Base-by-base conservation (phyloP, 306 rosid species). In the Purshia tridentata region DNA sequence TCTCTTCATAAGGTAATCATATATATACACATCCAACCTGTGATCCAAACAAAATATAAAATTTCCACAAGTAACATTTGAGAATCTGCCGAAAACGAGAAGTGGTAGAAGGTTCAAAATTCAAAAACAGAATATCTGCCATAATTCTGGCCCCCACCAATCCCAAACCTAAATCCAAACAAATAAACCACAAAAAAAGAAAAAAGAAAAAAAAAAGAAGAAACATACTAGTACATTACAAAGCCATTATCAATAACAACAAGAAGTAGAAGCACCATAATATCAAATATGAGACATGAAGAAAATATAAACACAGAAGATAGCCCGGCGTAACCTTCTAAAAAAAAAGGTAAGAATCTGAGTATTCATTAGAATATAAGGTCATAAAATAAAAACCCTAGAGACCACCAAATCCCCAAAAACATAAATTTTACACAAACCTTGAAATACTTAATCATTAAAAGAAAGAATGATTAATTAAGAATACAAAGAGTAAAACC, bases 1-100 rank as follows among this genome's bases (percentile, higher is more conserved):
- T 76, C 83, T 89, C 87, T 89, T 90, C 87, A 68, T 16, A 58
- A 93, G 78, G 80, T 93, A 87, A 70, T 89, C 89, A 4, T 84
- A 81, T 72, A 93, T 90, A 39, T 86, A 89, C 44, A 80, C 81
- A 67, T 93, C 97, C 81, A 93, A 71, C 97, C 98, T 93, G 78
- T 41, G 57, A 51, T 67, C 74, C 79, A 76, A 54, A 14, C n/a
- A 16, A 44, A 44, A 59, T 69, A 60, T 53, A 72, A 37, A 11
- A 6, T 47, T 1, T 22, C 18, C 13, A 56, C 59, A 19, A 49
- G 41, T 47, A 57, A 44, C 56, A n/a, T 41, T 5, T 7, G 45
- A 51, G 67, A 50, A 75, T 69, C 16, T 37, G 46, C 10, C 49
- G 12, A 42, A 39, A 39, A 23, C 9, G 4, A 69, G 67, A 60